Evolutionary conservation across 2,329 filamentous ascomycete species (phyloP).

Genomic region (Lecanicillium sp.): DNA sequence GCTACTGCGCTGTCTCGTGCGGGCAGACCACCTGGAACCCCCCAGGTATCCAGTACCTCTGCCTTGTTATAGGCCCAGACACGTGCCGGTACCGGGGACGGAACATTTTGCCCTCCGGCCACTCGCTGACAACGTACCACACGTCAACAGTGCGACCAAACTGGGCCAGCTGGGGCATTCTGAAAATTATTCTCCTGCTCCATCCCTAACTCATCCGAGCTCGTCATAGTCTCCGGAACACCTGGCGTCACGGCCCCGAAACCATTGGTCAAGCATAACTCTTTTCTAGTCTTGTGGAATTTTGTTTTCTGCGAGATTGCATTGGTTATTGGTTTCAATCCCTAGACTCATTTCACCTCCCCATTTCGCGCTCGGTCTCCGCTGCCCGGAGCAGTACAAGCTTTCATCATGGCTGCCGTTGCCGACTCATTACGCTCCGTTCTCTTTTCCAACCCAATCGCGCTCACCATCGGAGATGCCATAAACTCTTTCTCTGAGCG

Average conservation of each 20-base stretch:
- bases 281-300: constrained; percentile 14
- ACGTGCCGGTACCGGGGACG: neutral
- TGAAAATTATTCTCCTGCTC: constrained; percentile 17
- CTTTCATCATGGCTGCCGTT: constrained; percentile 41
- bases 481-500: constrained; percentile 76
- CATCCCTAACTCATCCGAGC: constrained; percentile 12
- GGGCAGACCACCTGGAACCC: no score
- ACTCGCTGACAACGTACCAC: neutral
- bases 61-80: no score
- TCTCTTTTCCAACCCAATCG: constrained; percentile 66
- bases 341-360: constrained; percentile 12
- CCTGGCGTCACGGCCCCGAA: constrained; percentile 9
- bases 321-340: constrained; percentile 7
- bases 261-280: constrained; percentile 11
- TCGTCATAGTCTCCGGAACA: constrained; percentile 9
- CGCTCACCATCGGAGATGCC: constrained; percentile 63
- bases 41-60: no score
- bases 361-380: constrained; percentile 15
- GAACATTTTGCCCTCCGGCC: neutral
- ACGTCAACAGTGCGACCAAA: neutral
- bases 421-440: constrained; percentile 50
- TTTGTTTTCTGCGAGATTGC: constrained; percentile 7
- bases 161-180: constrained; percentile 5
- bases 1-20: no score
- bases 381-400: constrained; percentile 15